phyloP scores from a whole-genome alignment of 169 alveolate species.

The Babesia bovis region DNA sequence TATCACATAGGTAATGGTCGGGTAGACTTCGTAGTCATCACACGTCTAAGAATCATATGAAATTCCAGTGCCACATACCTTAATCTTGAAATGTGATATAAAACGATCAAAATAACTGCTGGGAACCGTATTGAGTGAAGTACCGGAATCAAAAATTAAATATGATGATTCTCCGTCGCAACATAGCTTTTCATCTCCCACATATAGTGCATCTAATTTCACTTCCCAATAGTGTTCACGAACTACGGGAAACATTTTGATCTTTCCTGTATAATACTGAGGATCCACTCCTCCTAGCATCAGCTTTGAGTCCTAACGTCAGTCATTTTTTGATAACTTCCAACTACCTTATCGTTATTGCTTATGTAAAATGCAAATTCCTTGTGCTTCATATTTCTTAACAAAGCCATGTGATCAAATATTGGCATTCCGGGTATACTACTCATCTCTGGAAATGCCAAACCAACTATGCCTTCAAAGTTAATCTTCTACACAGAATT shows the following conservation, averaged over 20 bases:
- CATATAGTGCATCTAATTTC: conserved; percentile 77
- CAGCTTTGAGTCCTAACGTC: conserved; percentile 68
- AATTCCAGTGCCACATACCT: conserved; percentile 4
- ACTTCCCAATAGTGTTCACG: conserved; percentile 89
- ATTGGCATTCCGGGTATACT: conserved; percentile 79
- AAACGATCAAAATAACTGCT: conserved; percentile 41
- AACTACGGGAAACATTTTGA: conserved; percentile 83
- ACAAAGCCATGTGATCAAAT: conserved; percentile 77
- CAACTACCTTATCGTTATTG: conserved; percentile 54
- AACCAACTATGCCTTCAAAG: conserved; percentile 87
- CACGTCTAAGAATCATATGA: conserved; percentile 39
- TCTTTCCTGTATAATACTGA: conserved; percentile 73
- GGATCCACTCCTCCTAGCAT: conserved; percentile 85
- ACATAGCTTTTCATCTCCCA: conserved; percentile 82
- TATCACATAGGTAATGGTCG: conserved; percentile 70
- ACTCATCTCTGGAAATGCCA: conserved; percentile 86
- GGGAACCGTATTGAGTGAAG: conserved; percentile 85
- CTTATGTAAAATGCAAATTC: conserved; percentile 85
- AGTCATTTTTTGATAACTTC: neutral
- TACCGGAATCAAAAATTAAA: conserved; percentile 85
- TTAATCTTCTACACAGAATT: conserved; percentile 72
- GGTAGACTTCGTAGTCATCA: conserved; percentile 50
- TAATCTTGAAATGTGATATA: conserved; percentile 3
- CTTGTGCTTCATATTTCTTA: conserved; percentile 68
- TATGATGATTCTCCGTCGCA: conserved; percentile 77